A percentile compares a stretch with the other conserved stretches of the same genome.
phyloP scores from a whole-genome alignment of 306 rosid species.

The Calophaca sinica region DNA sequence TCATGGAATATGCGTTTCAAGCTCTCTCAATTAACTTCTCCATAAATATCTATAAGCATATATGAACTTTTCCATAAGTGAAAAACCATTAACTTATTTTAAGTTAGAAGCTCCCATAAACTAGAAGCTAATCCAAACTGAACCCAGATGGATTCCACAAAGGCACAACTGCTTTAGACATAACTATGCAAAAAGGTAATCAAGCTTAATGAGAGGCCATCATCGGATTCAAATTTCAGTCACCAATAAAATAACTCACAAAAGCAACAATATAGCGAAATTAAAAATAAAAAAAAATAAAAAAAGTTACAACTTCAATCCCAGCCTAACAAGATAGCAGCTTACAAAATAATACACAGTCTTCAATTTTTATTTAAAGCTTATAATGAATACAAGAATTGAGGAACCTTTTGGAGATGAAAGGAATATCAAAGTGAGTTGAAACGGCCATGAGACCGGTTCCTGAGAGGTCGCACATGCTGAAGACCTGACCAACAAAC shows the following conservation, averaged over 20 bases:
- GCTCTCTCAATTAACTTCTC: background rate
- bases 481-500: slow-evolving; percentile 97
- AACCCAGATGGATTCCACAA: background rate
- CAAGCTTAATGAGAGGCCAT: background rate
- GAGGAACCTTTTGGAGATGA: slow-evolving; percentile 79
- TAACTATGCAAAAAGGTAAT: background rate
- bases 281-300: background rate
- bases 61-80: background rate
- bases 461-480: slow-evolving; percentile 98
- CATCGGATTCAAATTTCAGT: background rate
- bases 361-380: slow-evolving; percentile 7
- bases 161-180: background rate
- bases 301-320: background rate
- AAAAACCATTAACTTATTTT: background rate
- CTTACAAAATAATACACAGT: background rate
- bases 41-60: background rate
- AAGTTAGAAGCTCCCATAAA: background rate
- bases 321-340: background rate
- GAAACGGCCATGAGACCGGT: slow-evolving; percentile 98
- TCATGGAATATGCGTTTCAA: no score
- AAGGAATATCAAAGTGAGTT: slow-evolving; percentile 87
- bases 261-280: background rate
- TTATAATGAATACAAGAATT: background rate
- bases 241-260: slow-evolving; percentile 3
- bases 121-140: background rate